These are phyloP conservation scores for Avena insularis DNA, from an alignment of 176 grass and related monocot genomes.

Conservation along the genomic window DNA sequence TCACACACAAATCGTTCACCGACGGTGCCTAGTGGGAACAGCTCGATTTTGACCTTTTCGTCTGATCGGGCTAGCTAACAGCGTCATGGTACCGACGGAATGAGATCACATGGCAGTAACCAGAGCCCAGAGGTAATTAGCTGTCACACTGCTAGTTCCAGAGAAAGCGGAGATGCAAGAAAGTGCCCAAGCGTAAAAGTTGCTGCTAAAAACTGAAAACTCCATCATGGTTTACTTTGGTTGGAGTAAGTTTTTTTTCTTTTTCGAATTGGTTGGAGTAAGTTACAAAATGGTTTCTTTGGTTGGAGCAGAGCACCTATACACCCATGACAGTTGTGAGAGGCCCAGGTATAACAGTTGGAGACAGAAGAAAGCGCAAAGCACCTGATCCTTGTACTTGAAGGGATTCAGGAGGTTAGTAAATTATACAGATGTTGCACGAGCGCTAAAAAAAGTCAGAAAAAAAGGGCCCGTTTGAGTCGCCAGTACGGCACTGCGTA, in stretches of 20 bases:
- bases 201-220: background rate
- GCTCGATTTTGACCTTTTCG: no score
- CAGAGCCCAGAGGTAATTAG: no score
- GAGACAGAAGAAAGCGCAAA: background rate
- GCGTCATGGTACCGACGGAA: no score
- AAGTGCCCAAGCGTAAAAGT: constrained; percentile 10
- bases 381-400: background rate
- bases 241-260: no score
- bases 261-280: no score
- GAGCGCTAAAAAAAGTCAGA: background rate
- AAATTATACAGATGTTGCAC: constrained; percentile 27
- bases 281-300: no score
- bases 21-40: no score
- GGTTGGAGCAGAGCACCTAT: background rate
- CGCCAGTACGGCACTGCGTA: constrained; percentile 21
- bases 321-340: background rate
- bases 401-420: background rate
- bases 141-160: no score
- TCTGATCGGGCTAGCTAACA: no score
- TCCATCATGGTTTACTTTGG: background rate
- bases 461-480: constrained; percentile 2
- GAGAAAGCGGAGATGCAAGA: background rate
- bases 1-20: no score
- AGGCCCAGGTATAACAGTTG: no score
- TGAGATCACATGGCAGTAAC: no score